Percentiles rank a stretch among this genome's conserved stretches.
Conservation (phyloP, 768 basidiomycete genomes). For the Sporobolomyces roseus region DNA sequence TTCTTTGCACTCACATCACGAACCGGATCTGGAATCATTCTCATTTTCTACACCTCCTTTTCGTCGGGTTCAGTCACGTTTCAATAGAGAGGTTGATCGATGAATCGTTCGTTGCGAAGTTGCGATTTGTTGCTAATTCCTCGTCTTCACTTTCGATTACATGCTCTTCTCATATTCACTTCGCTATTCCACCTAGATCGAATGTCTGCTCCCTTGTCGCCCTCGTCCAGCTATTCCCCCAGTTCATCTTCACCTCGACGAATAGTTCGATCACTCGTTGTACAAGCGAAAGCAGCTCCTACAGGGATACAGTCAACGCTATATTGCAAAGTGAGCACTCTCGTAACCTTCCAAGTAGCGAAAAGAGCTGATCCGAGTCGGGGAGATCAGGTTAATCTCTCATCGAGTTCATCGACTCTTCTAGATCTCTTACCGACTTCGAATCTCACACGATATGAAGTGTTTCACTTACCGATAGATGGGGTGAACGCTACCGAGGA, state of each 20-base stretch:
- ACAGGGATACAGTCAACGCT: not conserved
- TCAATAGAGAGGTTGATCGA: too few species aligned
- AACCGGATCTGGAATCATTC: too few species aligned
- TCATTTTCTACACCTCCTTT: too few species aligned
- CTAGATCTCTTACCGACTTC: not conserved
- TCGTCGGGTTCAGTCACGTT: too few species aligned
- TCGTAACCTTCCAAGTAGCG: not conserved
- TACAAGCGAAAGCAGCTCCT: conserved; percentile 4
- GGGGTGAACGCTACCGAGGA: not conserved
- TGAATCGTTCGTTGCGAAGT: too few species aligned
- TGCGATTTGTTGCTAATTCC: not conserved
- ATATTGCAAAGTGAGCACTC: conserved; percentile 26
- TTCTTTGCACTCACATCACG: too few species aligned
- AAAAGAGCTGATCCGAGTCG: not conserved
- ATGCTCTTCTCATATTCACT: too few species aligned
- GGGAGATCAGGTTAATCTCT: not conserved
- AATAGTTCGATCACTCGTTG: conserved; percentile 5
- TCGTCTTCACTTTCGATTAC: not conserved
- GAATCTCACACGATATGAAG: too few species aligned
- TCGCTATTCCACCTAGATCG: too few species aligned
- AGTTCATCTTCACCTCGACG: not conserved
- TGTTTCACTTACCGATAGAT: not conserved
- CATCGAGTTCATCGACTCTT: not conserved
- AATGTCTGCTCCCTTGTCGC: too few species aligned
- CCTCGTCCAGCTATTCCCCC: not conserved